Conservation (phyloP, 495 filamentous ascomycete species). For the Beverwykella pulmonaria region DNA sequence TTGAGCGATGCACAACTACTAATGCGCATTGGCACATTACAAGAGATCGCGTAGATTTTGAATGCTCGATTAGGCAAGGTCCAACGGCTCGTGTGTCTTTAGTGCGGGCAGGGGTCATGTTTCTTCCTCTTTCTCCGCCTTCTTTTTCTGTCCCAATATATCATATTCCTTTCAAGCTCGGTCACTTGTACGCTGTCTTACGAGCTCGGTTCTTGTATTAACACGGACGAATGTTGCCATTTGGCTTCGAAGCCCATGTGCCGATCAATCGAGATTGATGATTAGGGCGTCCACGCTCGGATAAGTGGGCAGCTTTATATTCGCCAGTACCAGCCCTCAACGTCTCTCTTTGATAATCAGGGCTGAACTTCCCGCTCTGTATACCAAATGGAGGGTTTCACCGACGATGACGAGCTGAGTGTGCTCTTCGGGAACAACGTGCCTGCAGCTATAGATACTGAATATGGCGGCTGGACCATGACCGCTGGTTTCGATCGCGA, state of each 20-base stretch:
- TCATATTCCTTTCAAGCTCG: no score
- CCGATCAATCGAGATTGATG: background rate
- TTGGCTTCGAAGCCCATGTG: background rate
- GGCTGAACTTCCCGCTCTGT: background rate
- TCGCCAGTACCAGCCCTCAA: background rate
- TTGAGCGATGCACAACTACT: no score
- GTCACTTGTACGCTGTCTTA: background rate
- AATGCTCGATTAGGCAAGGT: background rate
- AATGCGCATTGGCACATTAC: no score
- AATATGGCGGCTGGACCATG: background rate
- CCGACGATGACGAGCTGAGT: background rate
- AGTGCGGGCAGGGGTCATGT: background rate
- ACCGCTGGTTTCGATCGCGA: background rate
- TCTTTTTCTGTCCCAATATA: background rate
- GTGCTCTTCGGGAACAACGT: background rate
- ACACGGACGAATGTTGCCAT: background rate
- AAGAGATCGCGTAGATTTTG: no score
- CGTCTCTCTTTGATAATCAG: conserved; percentile 1
- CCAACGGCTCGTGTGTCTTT: background rate
- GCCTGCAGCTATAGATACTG: background rate
- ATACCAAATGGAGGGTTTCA: conserved; percentile 1
- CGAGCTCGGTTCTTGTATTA: background rate
- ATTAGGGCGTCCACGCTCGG: conserved; percentile 2
- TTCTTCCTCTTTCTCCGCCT: background rate
- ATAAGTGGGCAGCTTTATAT: background rate